A percentile compares a stretch with the other conserved stretches of the same genome.
These are phyloP conservation scores for Solanum medicagineum DNA, from an alignment of 257 asterid species.

Conservation along the genomic window DNA sequence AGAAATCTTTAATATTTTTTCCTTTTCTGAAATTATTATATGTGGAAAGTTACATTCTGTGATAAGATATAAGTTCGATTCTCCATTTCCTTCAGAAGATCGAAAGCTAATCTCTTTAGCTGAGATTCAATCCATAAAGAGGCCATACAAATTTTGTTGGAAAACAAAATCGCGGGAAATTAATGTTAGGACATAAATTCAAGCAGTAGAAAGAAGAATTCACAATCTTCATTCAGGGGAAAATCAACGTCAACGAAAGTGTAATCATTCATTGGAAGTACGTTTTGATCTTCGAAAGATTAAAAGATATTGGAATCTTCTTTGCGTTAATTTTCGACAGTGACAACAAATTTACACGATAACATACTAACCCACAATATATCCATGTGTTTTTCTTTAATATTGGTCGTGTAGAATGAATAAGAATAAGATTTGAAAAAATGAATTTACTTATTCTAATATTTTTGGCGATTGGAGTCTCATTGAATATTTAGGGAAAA, in stretches of 20 bases:
- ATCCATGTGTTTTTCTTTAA: not conserved
- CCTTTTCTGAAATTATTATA: no score
- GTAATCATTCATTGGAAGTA: not conserved
- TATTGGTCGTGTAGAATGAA: not conserved
- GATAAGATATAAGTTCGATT: not conserved
- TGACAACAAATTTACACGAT: not conserved
- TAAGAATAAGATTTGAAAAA: not conserved
- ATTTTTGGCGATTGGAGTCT: no score
- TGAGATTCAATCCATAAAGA: not conserved
- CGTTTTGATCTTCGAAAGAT: not conserved
- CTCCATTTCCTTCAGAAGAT: not conserved
- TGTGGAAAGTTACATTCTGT: not conserved
- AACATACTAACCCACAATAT: not conserved
- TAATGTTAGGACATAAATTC: not conserved
- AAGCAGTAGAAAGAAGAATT: not conserved
- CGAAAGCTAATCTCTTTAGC: not conserved
- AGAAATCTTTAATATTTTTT: not conserved
- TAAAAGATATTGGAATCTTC: not conserved
- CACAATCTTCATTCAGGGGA: not conserved
- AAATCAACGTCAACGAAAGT: not conserved
- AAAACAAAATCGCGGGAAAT: not conserved
- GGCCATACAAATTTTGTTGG: not conserved
- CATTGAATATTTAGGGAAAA: no score
- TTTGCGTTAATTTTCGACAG: not conserved
- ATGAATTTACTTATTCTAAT: no score